phyloP scores from a whole-genome alignment of 2,329 filamentous ascomycete species.

The Fusarium albosuccineum region DNA sequence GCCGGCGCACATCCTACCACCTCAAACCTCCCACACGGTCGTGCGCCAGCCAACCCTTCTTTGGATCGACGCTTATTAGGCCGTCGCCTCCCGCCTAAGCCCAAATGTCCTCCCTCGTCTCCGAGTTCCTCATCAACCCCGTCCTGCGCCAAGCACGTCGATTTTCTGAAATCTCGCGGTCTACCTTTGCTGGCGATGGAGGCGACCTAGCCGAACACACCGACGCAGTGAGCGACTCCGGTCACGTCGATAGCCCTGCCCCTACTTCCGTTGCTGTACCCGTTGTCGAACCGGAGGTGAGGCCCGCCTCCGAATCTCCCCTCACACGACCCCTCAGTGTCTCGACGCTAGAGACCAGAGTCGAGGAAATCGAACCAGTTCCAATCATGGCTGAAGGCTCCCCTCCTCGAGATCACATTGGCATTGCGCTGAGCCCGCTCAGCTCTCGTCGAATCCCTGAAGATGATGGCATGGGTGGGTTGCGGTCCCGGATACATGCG shows the following conservation, averaged over 20 bases:
- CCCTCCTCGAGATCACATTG: conserved; percentile 50
- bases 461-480: conserved; percentile 80
- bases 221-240: conserved; percentile 40
- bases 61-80: conserved; percentile 28
- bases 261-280: conserved; percentile 25
- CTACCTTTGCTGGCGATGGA: conserved; percentile 54
- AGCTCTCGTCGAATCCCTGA: conserved; percentile 68
- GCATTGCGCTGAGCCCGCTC: conserved; percentile 48
- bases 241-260: conserved; percentile 35
- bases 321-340: conserved; percentile 50
- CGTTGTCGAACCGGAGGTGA: conserved; percentile 14
- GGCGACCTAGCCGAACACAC: conserved; percentile 45
- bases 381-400: conserved; percentile 40
- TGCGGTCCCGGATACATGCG: conserved; percentile 76
- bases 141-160: conserved; percentile 75
- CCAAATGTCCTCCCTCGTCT: conserved; percentile 72
- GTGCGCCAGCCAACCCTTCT: conserved; percentile 3
- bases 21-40: background rate
- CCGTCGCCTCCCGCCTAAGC: conserved; percentile 31
- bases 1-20: conserved; percentile 18
- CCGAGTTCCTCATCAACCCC: conserved; percentile 75
- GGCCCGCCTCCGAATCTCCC: conserved; percentile 43
- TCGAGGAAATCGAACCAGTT: conserved; percentile 46
- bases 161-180: conserved; percentile 66
- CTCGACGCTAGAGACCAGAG: conserved; percentile 52